These are phyloP conservation scores for Boletus patriciae DNA, from an alignment of 768 basidiomycete genomes.

Conservation along the genomic window DNA sequence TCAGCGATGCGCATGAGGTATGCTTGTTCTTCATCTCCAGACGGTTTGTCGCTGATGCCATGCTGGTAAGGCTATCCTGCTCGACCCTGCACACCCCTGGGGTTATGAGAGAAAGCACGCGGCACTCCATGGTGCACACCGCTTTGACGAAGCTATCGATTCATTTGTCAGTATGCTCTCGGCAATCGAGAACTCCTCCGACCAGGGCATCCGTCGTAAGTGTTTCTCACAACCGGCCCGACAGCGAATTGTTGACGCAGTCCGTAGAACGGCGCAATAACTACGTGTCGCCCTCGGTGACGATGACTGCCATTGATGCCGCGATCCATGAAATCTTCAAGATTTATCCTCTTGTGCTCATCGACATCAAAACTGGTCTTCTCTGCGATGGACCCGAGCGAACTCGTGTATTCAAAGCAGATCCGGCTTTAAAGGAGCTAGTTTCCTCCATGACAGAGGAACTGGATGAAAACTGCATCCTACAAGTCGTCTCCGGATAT, in stretches of 20 bases:
- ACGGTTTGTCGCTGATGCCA: background rate
- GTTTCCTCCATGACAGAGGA: constrained; percentile 12
- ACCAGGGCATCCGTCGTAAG: constrained; percentile 3
- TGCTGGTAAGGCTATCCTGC: constrained; percentile 1
- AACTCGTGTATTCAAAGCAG: constrained; percentile 6
- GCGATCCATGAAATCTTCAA: constrained; percentile 5
- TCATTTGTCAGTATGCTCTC: constrained; percentile 4
- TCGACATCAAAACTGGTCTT: constrained; percentile 6
- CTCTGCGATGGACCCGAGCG: constrained; percentile 10
- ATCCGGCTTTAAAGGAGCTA: constrained; percentile 8
- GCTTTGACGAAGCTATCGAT: constrained; percentile 9
- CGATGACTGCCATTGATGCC: background rate
- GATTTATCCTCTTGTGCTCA: constrained; percentile 8
- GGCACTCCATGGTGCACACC: constrained; percentile 6
- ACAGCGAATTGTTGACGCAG: background rate
- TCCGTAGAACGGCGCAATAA: background rate
- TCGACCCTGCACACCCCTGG: constrained; percentile 9
- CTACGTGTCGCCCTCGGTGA: background rate
- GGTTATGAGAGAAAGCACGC: constrained; percentile 6
- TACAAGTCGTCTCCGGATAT: constrained; percentile 5
- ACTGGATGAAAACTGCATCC: constrained; percentile 6
- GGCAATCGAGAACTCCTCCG: constrained; percentile 3
- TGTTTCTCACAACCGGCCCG: background rate
- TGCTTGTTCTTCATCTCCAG: background rate
- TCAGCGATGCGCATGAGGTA: constrained; percentile 16